Evolutionary conservation across 257 asterid genomes (phyloP).

Genomic region (Penstemon eatonii): DNA sequence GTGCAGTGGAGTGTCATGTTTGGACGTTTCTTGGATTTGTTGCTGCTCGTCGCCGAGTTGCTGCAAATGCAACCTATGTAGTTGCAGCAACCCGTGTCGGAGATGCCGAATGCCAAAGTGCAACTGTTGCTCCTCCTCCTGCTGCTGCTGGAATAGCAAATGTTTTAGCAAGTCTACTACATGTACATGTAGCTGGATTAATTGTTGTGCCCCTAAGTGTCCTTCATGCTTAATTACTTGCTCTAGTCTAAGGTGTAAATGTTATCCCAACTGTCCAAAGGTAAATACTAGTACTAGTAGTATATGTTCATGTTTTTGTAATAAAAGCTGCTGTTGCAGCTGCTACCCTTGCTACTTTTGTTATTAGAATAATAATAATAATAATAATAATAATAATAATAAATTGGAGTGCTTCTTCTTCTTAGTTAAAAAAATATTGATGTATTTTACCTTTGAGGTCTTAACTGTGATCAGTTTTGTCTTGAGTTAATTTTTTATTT

Average conservation of each 20-base stretch:
- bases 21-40: slow-evolving; percentile 30
- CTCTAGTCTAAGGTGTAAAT: slow-evolving; percentile 35
- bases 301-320: slow-evolving; percentile 54
- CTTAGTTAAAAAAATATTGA: no score
- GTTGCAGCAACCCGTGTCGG: slow-evolving; percentile 41
- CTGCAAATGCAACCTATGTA: slow-evolving; percentile 18
- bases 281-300: slow-evolving; percentile 22
- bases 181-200: slow-evolving; percentile 37
- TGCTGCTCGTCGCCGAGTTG: slow-evolving; percentile 36
- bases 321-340: slow-evolving; percentile 41
- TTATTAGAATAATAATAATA: slow-evolving; percentile 32
- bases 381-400: no score
- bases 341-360: slow-evolving; percentile 56
- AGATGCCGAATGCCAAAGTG: slow-evolving; percentile 51
- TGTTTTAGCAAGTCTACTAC: slow-evolving; percentile 35
- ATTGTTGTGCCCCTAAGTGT: slow-evolving; percentile 44
- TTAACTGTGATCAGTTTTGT: no score
- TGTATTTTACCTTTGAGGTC: no score
- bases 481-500: no score
- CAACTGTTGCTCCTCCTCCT: slow-evolving; percentile 32
- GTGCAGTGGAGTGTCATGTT: slow-evolving; percentile 20
- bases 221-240: slow-evolving; percentile 35
- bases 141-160: slow-evolving; percentile 29
- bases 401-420: no score
- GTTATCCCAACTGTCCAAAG: slow-evolving; percentile 43